Evolutionary conservation across 2,329 filamentous ascomycete genomes (phyloP).

Genomic region (Magnaporthiopsis rhizophila): DNA sequence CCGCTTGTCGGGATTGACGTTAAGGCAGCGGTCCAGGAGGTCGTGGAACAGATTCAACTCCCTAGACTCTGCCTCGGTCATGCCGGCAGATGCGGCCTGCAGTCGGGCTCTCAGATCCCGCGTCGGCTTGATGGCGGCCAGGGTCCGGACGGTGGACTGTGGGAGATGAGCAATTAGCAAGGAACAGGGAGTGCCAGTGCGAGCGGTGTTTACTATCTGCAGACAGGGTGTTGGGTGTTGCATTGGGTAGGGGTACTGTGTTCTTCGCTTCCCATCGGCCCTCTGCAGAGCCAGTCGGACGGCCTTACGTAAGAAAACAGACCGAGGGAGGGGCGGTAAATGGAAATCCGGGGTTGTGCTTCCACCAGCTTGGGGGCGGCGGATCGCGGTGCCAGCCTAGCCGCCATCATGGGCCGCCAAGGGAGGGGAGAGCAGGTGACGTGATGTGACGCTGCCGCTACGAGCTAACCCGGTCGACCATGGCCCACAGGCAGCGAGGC

Average conservation of each 20-base stretch:
- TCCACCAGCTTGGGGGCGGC: neutral
- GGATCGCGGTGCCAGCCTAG: neutral
- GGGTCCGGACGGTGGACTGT: constrained; percentile 58
- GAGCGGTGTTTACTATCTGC: constrained; percentile 2
- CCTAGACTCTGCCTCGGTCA: constrained; percentile 65
- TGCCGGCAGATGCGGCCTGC: constrained; percentile 62
- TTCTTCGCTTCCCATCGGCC: no score
- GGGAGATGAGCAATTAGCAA: neutral
- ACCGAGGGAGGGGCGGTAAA: neutral
- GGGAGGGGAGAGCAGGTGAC: no score
- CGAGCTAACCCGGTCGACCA: neutral
- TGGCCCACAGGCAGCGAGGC: neutral
- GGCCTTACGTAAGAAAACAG: no score
- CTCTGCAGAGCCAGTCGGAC: no score
- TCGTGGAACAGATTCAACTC: constrained; percentile 81
- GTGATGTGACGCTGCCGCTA: neutral
- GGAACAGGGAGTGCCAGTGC: neutral
- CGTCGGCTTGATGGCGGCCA: constrained; percentile 66
- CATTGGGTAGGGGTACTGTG: neutral
- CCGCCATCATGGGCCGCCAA: neutral
- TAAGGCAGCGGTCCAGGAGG: constrained; percentile 78
- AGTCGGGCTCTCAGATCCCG: constrained; percentile 77
- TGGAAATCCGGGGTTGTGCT: neutral
- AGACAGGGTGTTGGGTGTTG: neutral
- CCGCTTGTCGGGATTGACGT: constrained; percentile 86